A percentile compares a stretch with the other conserved stretches of the same genome.
phyloP scores from a whole-genome alignment of 345 rosid species.

The Sonneratia alba region DNA sequence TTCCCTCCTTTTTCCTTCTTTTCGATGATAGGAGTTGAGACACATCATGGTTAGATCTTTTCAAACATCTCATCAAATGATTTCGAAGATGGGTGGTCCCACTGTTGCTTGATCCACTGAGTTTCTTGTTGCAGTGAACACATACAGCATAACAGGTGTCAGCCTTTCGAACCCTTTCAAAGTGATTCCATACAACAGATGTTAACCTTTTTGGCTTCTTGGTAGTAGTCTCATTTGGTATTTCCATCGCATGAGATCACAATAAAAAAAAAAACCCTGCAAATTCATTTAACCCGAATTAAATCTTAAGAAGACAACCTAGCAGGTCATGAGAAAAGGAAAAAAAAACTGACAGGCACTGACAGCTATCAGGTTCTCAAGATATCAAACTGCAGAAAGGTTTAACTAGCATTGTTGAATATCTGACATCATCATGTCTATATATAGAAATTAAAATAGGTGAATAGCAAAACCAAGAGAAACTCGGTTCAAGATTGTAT shows the following conservation, averaged over 20 bases:
- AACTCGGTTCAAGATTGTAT: background rate
- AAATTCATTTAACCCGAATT: conserved; percentile 1
- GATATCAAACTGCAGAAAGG: no score
- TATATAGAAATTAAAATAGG: no score
- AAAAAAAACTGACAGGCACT: background rate
- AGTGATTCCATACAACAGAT: conserved; percentile 92
- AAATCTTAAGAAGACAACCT: background rate
- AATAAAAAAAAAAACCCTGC: conserved; percentile 22
- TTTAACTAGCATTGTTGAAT: no score
- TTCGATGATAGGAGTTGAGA: conserved; percentile 77
- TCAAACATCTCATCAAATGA: conserved; percentile 86
- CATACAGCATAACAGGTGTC: conserved; percentile 88
- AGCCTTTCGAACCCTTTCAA: conserved; percentile 78
- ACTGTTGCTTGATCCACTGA: conserved; percentile 92
- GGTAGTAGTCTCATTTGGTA: conserved; percentile 37
- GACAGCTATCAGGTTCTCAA: background rate
- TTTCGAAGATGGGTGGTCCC: conserved; percentile 92
- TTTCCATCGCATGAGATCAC: conserved; percentile 55
- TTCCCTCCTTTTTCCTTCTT: conserved; percentile 64
- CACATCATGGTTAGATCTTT: conserved; percentile 72
- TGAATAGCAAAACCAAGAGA: background rate
- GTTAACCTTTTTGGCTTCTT: conserved; percentile 87
- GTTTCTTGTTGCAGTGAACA: conserved; percentile 79
- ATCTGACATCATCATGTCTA: no score
- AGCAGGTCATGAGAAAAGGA: background rate